Conservation (phyloP, 1,284 basidiomycete genomes). For the Baeospora myosura region DNA sequence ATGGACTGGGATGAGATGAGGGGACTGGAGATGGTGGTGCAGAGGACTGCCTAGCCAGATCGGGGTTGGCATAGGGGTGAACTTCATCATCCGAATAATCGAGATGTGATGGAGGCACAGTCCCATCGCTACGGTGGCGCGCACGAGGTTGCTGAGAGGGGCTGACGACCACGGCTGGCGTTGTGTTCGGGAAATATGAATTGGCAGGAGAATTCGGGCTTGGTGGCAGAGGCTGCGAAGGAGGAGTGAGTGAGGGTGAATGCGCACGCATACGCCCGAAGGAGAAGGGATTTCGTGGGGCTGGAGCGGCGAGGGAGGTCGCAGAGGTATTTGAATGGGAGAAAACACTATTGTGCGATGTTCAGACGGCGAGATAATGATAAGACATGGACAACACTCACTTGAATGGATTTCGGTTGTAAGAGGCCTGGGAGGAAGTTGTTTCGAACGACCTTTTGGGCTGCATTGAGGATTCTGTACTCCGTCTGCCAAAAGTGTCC, state of each 20-base stretch:
- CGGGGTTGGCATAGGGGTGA: constrained; percentile 75
- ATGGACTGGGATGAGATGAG: constrained; percentile 18
- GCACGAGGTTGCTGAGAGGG: neutral
- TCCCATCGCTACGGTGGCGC: constrained; percentile 5
- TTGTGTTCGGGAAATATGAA: constrained; percentile 9
- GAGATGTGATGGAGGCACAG: constrained; percentile 13
- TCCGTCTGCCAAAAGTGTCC: constrained; percentile 43
- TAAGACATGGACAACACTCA: constrained; percentile 16
- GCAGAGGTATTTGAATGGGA: too few relatives aligned
- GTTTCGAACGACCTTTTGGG: constrained; percentile 51
- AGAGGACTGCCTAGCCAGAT: constrained; percentile 37
- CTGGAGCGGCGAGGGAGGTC: constrained; percentile 34
- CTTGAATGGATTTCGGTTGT: too few relatives aligned
- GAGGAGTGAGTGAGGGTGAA: constrained; percentile 14
- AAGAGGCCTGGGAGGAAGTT: constrained; percentile 39
- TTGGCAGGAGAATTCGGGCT: constrained; percentile 14
- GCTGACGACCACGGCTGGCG: constrained; percentile 4
- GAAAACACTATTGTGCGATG: constrained; percentile 52
- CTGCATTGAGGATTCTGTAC: constrained; percentile 54
- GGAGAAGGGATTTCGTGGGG: constrained; percentile 28
- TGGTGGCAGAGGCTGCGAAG: constrained; percentile 15
- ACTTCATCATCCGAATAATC: constrained; percentile 27
- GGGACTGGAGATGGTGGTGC: constrained; percentile 24
- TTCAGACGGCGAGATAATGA: constrained; percentile 19
- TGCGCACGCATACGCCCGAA: constrained; percentile 15